Evolutionary conservation across 2,329 filamentous ascomycete species (phyloP), one percentile per base, ranked within the genome.

Genomic region (Colletotrichum musicola): DNA sequence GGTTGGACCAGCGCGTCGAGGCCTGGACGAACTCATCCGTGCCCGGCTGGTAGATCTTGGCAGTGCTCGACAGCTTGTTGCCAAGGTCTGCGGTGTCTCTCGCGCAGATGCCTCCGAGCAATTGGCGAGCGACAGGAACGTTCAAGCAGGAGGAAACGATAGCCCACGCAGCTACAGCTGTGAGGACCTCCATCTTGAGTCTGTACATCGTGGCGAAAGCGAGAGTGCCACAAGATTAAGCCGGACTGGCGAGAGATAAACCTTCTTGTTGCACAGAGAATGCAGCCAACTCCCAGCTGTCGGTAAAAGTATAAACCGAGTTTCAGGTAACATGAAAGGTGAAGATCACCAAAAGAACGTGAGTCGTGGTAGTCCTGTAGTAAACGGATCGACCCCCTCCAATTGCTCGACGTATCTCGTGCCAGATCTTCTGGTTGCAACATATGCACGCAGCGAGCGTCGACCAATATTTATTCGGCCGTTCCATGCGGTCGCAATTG

Each of bases 1-100:
- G 71, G 14, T 75, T 76, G 1, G 85, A 87, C 84, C 85, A 86
- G 1, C 85, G 79, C 2, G 74, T 75, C 0, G 82, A 80, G 6
- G 79, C 79, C 30, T 74, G 42, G 3, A 72, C 68, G 55, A 83
- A 87, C 13, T 74, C 79, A n/a, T 70, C 71, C 10, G 81, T 81
- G 2, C 79, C 81, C 0, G 83, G 82, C 20, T 73, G 77, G 71
- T 82, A 84, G 40, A 86, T 73, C 71, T 82, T 76, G 16, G 83
- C 81, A 2, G 66, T 64, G 13, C 69, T 50, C 0, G 84, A 86
- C 6, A 83, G 76, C 54, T 72, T 74, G 16, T 70, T 44, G 0
- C 70, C 72, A 9, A 82, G 76, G 5, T 74, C 71, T 7, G 62
- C 72, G 14, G 62, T 69, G 58, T 35, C 74, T 70, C 47, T 65